Percentiles rank a stretch among this genome's conserved stretches.
These are phyloP conservation scores for Zostera marina DNA, from an alignment of 116 monocot species.

Conservation along the genomic window DNA sequence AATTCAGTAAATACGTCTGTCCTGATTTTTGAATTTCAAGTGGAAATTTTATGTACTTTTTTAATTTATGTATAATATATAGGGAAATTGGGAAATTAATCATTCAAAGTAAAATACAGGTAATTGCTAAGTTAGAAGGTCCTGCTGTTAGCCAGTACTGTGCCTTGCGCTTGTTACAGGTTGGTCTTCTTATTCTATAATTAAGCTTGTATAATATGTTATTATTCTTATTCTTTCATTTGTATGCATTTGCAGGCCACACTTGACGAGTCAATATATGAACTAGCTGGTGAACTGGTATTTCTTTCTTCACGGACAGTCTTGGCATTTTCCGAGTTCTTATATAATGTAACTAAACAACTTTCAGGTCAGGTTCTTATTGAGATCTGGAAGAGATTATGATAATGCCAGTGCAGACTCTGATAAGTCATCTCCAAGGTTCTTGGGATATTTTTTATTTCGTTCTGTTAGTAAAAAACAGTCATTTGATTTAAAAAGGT, in stretches of 20 bases:
- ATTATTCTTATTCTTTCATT: neutral
- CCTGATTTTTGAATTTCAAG: neutral
- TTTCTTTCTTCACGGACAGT: slow-evolving; percentile 1
- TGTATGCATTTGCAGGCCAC: slow-evolving; percentile 52
- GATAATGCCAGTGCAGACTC: slow-evolving; percentile 58
- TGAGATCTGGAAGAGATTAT: slow-evolving; percentile 95
- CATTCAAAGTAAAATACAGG: slow-evolving; percentile 24
- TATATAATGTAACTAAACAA: neutral
- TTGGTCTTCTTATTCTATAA: slow-evolving; percentile 3
- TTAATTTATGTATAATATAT: neutral
- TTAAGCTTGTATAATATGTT: neutral
- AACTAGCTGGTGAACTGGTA: slow-evolving; percentile 99
- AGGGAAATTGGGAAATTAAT: neutral
- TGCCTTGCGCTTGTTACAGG: slow-evolving; percentile 94
- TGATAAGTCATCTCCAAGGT: slow-evolving; percentile 73
- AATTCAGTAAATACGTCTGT: neutral
- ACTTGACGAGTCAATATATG: slow-evolving; percentile 93
- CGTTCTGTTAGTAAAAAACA: slow-evolving; percentile 53
- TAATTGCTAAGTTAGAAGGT: slow-evolving; percentile 98
- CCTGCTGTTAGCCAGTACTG: slow-evolving; percentile 99
- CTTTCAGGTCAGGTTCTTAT: slow-evolving; percentile 74
- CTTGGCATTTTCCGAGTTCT: neutral
- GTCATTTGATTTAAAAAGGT: slow-evolving; percentile 79
- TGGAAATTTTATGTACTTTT: neutral
- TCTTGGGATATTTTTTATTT: slow-evolving; percentile 84